Evolutionary conservation across 352 stramenopile species (phyloP), one percentile per base, ranked within the genome.

Genomic region (Pythium aristosporum): DNA sequence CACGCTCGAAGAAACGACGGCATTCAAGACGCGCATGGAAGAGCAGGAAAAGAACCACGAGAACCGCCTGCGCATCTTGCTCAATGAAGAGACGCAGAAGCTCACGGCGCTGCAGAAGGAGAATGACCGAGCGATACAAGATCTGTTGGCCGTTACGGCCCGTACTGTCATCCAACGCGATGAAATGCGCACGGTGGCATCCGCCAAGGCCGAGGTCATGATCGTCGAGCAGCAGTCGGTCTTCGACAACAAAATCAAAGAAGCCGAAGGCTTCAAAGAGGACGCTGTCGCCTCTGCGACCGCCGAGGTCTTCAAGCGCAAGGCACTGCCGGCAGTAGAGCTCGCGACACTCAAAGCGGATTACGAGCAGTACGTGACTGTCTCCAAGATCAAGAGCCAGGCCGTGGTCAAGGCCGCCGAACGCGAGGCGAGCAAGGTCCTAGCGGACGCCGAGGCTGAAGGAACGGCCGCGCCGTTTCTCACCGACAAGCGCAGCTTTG

Each of bases 31-130:
- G 9, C 76, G 82, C 25, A 96, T 96, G 81, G 80, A 91, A 47
- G 85, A 96, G 69, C 84, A 94, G 63, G 85, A 94, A 65, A 96
- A 96, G 75, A 94, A 91, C 60, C 84, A 96, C 58, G 85, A 95
- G 73, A 96, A 92, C 72, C 82, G 85, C 20, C 67, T 94, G 69
- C 77, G 88, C 25, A 91, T 91, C 16, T 57, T 96, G 18, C 53
- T 94, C 32, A 93, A 96, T 51, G 76, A 94, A 64, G 87, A 93
- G 46, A 93, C 87, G 3, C 78, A 91, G 65, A 89, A 88, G 39
- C 75, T 94, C 57, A 92, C 87, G 12, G 84, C 78, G 5, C 69
- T 94, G 16, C 73, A 92, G 48, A 96, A 92, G 42, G 74, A 87
- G 8, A 94, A 94, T 57, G 82, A 91, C 57, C 82, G 85, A 9